These are phyloP conservation scores for Thuja plicata DNA, from an alignment of 83 land plant species.

Conservation along the genomic window DNA sequence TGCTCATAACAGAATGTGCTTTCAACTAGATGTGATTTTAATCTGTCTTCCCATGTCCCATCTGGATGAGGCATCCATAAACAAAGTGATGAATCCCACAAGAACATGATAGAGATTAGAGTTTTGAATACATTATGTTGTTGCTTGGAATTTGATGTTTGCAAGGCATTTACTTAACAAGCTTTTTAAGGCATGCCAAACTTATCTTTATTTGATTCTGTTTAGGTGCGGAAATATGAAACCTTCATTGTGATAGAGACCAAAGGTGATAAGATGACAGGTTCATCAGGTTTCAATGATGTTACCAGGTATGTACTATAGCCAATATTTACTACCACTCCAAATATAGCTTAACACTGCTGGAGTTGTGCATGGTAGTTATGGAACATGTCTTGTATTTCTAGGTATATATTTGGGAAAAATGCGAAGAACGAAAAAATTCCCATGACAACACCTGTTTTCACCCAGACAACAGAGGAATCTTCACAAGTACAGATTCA, in stretches of 20 bases:
- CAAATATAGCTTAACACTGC: neutral
- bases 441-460: conserved; percentile 97
- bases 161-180: neutral
- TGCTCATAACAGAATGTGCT: neutral
- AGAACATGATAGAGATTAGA: neutral
- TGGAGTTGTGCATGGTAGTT: conserved; percentile 7
- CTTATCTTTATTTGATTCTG: conserved; percentile 1
- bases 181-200: neutral
- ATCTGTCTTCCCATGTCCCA: neutral
- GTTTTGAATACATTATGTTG: neutral
- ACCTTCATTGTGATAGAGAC: conserved; percentile 84
- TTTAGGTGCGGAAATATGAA: conserved; percentile 80
- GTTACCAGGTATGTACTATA: conserved; percentile 69
- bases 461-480: conserved; percentile 57
- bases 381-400: neutral
- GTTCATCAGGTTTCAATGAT: conserved; percentile 83
- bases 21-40: neutral
- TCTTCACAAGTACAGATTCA: conserved; percentile 68
- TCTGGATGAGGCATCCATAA: neutral
- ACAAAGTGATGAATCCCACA: neutral
- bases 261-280: conserved; percentile 71
- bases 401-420: conserved; percentile 92
- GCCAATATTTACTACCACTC: neutral
- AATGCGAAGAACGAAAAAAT: conserved; percentile 75
- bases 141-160: neutral